phyloP scores from a whole-genome alignment of 225 moss, liverwort and hornwort genomes.

The Thuidium tamariscinum region DNA sequence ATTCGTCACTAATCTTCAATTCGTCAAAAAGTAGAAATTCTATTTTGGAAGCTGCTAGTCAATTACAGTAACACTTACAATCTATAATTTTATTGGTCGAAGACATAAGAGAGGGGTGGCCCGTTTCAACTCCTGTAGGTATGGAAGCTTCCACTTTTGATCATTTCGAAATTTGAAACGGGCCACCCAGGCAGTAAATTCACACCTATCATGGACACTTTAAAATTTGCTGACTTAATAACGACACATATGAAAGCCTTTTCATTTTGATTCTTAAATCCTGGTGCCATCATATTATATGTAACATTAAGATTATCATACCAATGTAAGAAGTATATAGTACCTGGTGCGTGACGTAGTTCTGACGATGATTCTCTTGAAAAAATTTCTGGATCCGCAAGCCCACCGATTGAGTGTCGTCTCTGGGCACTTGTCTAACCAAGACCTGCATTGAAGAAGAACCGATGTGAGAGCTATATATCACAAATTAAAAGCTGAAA shows the following conservation, averaged over 20 bases:
- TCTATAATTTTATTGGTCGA: background rate
- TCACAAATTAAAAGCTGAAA: background rate
- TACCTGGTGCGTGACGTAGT: slow-evolving; percentile 67
- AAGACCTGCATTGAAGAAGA: slow-evolving; percentile 38
- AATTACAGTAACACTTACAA: background rate
- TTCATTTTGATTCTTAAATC: background rate
- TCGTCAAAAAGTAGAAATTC: background rate
- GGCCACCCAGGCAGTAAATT: no score
- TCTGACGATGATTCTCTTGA: slow-evolving; percentile 33
- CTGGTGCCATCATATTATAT: background rate
- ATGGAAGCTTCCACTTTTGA: background rate
- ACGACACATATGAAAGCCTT: background rate
- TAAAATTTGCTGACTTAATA: background rate
- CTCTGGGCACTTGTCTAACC: slow-evolving; percentile 64
- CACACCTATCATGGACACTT: background rate
- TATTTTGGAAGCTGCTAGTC: background rate
- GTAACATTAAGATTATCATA: background rate
- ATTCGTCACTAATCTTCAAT: background rate
- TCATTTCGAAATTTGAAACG: background rate
- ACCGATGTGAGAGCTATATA: background rate
- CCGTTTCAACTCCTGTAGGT: background rate
- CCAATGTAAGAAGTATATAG: background rate
- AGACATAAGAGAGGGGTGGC: background rate
- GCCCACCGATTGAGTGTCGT: slow-evolving; percentile 28
- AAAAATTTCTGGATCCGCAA: slow-evolving; percentile 51